Evolutionary conservation across 2,329 filamentous ascomycete species (phyloP).

Genomic region (Coccinonectria pachysandricola): DNA sequence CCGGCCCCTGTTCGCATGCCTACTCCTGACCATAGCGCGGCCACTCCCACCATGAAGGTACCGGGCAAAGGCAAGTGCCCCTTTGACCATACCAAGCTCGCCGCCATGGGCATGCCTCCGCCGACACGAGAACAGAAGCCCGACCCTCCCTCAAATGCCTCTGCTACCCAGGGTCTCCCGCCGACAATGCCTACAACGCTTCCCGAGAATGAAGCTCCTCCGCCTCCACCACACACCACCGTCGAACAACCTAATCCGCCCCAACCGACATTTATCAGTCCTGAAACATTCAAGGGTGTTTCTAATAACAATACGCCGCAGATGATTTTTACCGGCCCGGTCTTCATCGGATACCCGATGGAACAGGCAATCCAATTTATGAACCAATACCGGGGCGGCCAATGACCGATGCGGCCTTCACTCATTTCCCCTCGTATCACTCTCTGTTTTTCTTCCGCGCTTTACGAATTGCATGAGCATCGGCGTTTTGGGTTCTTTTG

Average conservation of each 20-base stretch:
- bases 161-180: slow-evolving; percentile 6
- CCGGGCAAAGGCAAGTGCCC: slow-evolving; percentile 45
- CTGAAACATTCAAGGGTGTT: slow-evolving; percentile 24
- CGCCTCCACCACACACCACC: slow-evolving; percentile 1
- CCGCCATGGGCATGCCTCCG: slow-evolving; percentile 23
- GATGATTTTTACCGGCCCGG: slow-evolving; percentile 84
- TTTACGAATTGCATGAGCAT: too few species aligned
- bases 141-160: slow-evolving; percentile 3
- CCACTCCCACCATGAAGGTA: slow-evolving; percentile 19
- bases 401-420: slow-evolving; percentile 9
- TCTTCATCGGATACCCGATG: slow-evolving; percentile 84
- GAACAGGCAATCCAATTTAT: slow-evolving; percentile 73
- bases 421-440: slow-evolving; percentile 5
- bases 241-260: slow-evolving; percentile 9
- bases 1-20: slow-evolving; percentile 46
- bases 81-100: slow-evolving; percentile 42
- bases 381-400: slow-evolving; percentile 40
- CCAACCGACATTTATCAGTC: slow-evolving; percentile 44
- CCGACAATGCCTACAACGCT: slow-evolving; percentile 10
- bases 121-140: slow-evolving; percentile 7
- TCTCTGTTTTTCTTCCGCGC: slow-evolving; percentile 4
- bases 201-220: slow-evolving; percentile 11
- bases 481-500: too few species aligned
- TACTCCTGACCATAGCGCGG: slow-evolving; percentile 19
- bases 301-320: slow-evolving; percentile 43